These are phyloP conservation scores for Russula olivacea DNA, from an alignment of 768 basidiomycete genomes.

Conservation along the genomic window DNA sequence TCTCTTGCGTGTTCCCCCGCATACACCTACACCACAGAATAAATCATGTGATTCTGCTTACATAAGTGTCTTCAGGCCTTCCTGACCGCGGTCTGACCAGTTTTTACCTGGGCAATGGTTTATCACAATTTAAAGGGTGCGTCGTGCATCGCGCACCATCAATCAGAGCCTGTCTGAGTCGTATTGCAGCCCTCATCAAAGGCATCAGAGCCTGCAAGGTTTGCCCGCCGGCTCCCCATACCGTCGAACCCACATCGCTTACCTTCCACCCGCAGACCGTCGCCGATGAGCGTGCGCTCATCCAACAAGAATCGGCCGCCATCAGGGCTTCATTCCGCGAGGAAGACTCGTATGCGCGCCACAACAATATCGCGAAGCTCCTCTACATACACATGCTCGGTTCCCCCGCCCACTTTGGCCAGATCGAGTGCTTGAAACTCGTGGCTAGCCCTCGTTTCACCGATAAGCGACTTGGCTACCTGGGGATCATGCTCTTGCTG, in stretches of 20 bases:
- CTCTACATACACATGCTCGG: slow-evolving; percentile 99
- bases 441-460: slow-evolving; percentile 93
- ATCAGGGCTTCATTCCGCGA: slow-evolving; percentile 96
- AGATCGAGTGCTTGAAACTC: slow-evolving; percentile 94
- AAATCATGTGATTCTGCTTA: background rate
- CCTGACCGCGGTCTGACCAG: background rate
- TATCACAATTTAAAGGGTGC: slow-evolving; percentile 84
- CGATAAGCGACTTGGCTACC: slow-evolving; percentile 93
- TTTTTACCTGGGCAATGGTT: slow-evolving; percentile 44
- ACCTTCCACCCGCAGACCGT: slow-evolving; percentile 61
- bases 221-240: slow-evolving; percentile 1
- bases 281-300: slow-evolving; percentile 94
- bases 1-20: too few species aligned
- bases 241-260: slow-evolving; percentile 1
- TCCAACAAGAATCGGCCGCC: slow-evolving; percentile 95
- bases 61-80: background rate
- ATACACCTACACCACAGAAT: too few species aligned
- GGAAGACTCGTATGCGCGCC: slow-evolving; percentile 90
- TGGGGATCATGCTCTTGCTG: slow-evolving; percentile 95
- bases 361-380: slow-evolving; percentile 96
- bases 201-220: slow-evolving; percentile 96
- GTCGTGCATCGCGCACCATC: slow-evolving; percentile 20
- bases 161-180: slow-evolving; percentile 28
- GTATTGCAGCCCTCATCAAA: slow-evolving; percentile 81
- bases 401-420: slow-evolving; percentile 97